phyloP scores from a whole-genome alignment of 192 early-diverging fungal genomes.

The Coemansia sp. region DNA sequence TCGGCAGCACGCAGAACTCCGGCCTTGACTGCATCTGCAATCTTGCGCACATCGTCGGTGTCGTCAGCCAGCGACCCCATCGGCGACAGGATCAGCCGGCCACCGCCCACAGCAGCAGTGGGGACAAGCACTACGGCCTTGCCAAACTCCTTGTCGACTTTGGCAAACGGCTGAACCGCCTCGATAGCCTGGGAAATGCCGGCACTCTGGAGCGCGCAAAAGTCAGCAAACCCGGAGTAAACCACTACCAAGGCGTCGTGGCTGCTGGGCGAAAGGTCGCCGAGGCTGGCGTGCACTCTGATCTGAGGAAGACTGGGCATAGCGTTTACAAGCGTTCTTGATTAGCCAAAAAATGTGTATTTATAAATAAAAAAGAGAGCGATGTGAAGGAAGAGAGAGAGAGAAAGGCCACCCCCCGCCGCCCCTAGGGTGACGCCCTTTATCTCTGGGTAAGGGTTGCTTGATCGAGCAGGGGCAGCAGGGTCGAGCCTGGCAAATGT shows the following conservation, averaged over 20 bases:
- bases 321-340: not conserved
- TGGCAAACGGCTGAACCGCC: constrained; percentile 18
- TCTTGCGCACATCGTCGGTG: constrained; percentile 80
- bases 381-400: not conserved
- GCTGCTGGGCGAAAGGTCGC: constrained; percentile 7
- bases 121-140: constrained; percentile 27
- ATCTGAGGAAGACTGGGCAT: constrained; percentile 37
- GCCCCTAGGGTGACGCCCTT: not conserved
- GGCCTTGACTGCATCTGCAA: constrained; percentile 64
- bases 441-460: not conserved
- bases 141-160: constrained; percentile 48
- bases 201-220: constrained; percentile 1
- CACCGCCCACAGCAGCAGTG: constrained; percentile 53
- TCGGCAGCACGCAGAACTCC: constrained; percentile 64
- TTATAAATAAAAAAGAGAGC: not conserved
- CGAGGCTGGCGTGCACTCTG: constrained; percentile 13
- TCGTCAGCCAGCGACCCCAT: constrained; percentile 70
- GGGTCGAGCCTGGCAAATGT: not conserved
- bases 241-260: constrained; percentile 42
- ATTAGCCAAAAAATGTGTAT: not conserved
- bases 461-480: not conserved
- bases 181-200: not conserved
- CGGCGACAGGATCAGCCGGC: constrained; percentile 71
- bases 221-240: constrained; percentile 14
- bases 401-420: not conserved